These are phyloP conservation scores for Calonectria multiphialidica DNA, from an alignment of 2,329 filamentous ascomycete genomes.

Conservation along the genomic window DNA sequence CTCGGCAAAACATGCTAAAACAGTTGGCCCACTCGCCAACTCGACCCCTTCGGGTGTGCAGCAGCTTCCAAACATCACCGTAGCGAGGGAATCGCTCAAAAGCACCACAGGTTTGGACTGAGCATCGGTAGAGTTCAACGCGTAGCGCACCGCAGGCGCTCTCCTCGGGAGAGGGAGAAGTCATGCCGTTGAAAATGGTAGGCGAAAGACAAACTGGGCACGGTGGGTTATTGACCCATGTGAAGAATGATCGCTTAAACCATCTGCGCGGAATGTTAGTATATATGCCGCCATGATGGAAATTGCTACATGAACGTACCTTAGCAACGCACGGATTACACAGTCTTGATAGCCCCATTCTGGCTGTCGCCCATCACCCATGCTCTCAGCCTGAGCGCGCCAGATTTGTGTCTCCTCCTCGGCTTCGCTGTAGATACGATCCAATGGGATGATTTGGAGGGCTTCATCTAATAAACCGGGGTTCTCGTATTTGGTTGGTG, in stretches of 20 bases:
- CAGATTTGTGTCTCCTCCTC: conserved; percentile 93
- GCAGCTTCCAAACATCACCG: conserved; percentile 91
- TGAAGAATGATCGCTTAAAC: conserved; percentile 96
- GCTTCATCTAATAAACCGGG: conserved; percentile 94
- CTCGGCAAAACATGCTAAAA: conserved; percentile 97
- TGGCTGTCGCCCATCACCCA: conserved; percentile 82
- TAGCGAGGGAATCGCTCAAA: conserved; percentile 95
- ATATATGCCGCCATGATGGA: background rate
- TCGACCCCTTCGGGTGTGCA: conserved; percentile 88
- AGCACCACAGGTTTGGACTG: conserved; percentile 77
- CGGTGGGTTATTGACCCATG: conserved; percentile 95
- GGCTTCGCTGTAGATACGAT: conserved; percentile 92
- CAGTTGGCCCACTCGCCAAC: conserved; percentile 98
- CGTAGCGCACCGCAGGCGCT: conserved; percentile 86
- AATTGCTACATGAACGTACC: conserved; percentile 62
- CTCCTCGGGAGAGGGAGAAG: conserved; percentile 88
- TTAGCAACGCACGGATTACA: conserved; percentile 87
- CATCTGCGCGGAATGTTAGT: conserved; percentile 61
- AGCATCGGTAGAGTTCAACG: conserved; percentile 93
- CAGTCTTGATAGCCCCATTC: conserved; percentile 99
- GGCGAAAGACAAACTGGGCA: conserved; percentile 86
- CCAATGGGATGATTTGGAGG: conserved; percentile 85
- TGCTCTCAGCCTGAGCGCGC: conserved; percentile 87
- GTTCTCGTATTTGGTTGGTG: conserved; percentile 95
- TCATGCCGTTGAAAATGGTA: conserved; percentile 86